Evolutionary conservation across 306 rosid species (phyloP).

Genomic region (Vachellia pachyceras): DNA sequence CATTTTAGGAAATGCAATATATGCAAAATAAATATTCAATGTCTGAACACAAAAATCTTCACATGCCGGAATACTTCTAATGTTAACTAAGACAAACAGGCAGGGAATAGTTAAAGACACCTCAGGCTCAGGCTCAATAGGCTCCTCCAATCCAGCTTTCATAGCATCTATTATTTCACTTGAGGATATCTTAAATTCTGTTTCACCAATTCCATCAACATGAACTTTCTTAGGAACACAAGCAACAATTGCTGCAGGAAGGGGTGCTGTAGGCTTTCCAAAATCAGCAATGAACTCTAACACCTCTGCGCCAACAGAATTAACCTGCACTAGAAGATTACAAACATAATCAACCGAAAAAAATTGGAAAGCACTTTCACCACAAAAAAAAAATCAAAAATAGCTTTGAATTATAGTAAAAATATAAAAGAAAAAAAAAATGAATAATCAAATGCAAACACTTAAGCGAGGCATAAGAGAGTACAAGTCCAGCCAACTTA

Average conservation of each 20-base stretch:
- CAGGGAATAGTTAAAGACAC: conserved; percentile 46
- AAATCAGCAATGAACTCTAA: conserved; percentile 86
- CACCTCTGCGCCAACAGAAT: conserved; percentile 85
- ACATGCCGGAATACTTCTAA: background rate
- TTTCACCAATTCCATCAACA: conserved; percentile 85
- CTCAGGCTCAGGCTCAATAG: conserved; percentile 97
- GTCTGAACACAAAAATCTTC: conserved; percentile 10
- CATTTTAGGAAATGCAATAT: conserved; percentile 14
- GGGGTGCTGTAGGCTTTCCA: conserved; percentile 89
- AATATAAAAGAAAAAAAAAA: conserved; percentile 16
- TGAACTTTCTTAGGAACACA: conserved; percentile 93
- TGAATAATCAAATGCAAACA: background rate
- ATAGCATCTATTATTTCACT: conserved; percentile 86
- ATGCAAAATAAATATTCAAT: conserved; percentile 25
- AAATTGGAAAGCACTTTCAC: too few relatives aligned
- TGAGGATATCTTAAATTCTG: conserved; percentile 85
- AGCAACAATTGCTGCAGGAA: conserved; percentile 98
- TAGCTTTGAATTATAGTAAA: background rate
- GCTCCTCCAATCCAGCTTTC: conserved; percentile 77
- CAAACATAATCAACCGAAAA: conserved; percentile 7
- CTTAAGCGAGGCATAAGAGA: background rate
- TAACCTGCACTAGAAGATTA: conserved; percentile 63
- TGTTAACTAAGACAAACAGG: conserved; percentile 19
- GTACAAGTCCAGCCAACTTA: background rate
- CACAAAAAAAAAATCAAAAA: background rate